These are phyloP conservation scores for Cadophora luteo-olivacea DNA, from an alignment of 2,329 filamentous ascomycete genomes.

Conservation along the genomic window DNA sequence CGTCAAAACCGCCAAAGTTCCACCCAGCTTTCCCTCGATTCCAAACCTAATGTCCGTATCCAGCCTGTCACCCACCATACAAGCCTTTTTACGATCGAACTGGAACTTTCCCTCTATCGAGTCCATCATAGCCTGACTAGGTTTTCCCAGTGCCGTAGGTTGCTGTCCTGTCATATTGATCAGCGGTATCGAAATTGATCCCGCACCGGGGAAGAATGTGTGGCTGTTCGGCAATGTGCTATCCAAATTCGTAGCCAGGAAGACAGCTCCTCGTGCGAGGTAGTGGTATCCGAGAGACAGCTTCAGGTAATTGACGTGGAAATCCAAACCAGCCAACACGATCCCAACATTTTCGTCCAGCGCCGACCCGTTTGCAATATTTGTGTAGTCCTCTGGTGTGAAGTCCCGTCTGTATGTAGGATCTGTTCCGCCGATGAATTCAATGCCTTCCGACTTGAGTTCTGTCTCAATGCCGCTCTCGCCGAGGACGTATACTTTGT, in stretches of 20 bases:
- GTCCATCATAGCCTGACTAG: constrained; percentile 99
- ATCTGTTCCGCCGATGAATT: constrained; percentile 88
- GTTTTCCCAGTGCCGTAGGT: constrained; percentile 87
- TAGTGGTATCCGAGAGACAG: constrained; percentile 86
- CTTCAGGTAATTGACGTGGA: constrained; percentile 96
- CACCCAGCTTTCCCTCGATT: constrained; percentile 86
- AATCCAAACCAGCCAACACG: constrained; percentile 90
- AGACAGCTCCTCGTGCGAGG: constrained; percentile 79
- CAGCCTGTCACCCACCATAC: constrained; percentile 94
- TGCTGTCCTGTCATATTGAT: constrained; percentile 72
- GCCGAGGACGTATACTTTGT: constrained; percentile 93
- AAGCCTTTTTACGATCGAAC: constrained; percentile 82
- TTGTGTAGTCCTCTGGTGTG: constrained; percentile 78
- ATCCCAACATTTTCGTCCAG: constrained; percentile 89
- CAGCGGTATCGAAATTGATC: constrained; percentile 79
- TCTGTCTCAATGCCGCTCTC: constrained; percentile 92
- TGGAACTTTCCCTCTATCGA: constrained; percentile 95
- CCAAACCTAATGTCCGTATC: constrained; percentile 98
- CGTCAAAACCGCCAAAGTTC: constrained; percentile 88
- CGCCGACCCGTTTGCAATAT: constrained; percentile 74
- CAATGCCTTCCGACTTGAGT: constrained; percentile 77
- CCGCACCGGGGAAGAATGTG: constrained; percentile 89
- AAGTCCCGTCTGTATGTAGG: constrained; percentile 78
- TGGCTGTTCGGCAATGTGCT: constrained; percentile 84
- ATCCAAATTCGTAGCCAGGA: constrained; percentile 93